Evolutionary conservation across 1,284 basidiomycete species (phyloP).

Genomic region (Cystobasidium sp.): DNA sequence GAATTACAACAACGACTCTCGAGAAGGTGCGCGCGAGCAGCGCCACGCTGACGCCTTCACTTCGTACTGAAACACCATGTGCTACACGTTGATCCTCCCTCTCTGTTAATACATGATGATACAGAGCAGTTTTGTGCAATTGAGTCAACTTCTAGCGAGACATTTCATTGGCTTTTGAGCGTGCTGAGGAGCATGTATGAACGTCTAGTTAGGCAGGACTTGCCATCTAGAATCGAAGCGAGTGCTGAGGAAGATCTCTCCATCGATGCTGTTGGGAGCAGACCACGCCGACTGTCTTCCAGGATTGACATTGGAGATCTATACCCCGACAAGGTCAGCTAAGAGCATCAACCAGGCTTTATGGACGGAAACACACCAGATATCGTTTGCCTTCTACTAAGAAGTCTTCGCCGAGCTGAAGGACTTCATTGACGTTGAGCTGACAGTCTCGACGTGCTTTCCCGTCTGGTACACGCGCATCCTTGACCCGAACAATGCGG

Average conservation of each 20-base stretch:
- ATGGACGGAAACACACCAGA: conserved; percentile 62
- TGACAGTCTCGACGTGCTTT: conserved; percentile 60
- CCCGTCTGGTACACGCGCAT: conserved; percentile 60
- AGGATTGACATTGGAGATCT: neutral
- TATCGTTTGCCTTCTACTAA: conserved; percentile 73
- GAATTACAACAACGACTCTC: too few relatives aligned
- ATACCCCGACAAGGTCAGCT: neutral
- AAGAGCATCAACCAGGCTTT: too few relatives aligned
- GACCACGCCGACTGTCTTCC: conserved; percentile 6
- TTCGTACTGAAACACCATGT: too few relatives aligned
- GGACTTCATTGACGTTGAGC: conserved; percentile 81
- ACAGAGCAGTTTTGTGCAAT: too few relatives aligned
- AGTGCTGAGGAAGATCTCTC: conserved; percentile 49
- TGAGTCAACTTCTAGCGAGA: too few relatives aligned
- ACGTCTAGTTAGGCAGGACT: conserved; percentile 4
- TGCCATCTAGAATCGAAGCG: conserved; percentile 48
- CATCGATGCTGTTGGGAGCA: conserved; percentile 43
- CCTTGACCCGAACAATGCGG: conserved; percentile 74
- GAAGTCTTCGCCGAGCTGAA: conserved; percentile 63
- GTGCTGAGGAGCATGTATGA: neutral
- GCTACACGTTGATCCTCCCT: too few relatives aligned
- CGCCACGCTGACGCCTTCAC: too few relatives aligned
- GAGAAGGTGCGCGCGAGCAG: too few relatives aligned
- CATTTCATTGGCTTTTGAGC: too few relatives aligned
- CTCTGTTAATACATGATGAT: too few relatives aligned